Base-by-base conservation (phyloP, 2,329 filamentous ascomycete genomes). In the Xylariaceae sp. region DNA sequence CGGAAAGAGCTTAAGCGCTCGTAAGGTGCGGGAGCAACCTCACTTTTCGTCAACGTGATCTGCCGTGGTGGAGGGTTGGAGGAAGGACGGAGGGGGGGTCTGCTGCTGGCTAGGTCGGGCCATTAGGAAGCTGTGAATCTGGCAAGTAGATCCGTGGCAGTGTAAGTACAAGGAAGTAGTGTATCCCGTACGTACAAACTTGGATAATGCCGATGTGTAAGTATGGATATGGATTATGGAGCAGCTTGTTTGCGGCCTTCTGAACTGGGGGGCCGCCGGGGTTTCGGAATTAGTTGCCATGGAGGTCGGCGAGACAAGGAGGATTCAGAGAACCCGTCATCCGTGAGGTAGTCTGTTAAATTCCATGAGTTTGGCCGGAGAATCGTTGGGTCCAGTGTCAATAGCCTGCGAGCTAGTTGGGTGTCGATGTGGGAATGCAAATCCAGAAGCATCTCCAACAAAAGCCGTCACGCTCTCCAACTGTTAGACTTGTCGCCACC, bases 231-330 rank as follows among this genome's bases (percentile, higher is more conserved):
- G 23, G 23, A 30, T 30, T 30, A 30, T 30, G 23, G 23, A 30
- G 23, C 23, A 30, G 18, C 18, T 34, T 11, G 9, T 11, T 10
- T 49, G 56, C 57, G 50, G 56, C 66, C 67, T 68, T 67, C 68
- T 69, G 60, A 65, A 66, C 61, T 67, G 50, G 67, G 67, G 67
- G 61, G 41, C 59, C 64, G 54, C 56, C 17, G 48, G 48, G 17
- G 23, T 50, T 17, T 48, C 45, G 61, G 37, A 41, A 41, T 41
- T 13, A 41, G 37, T 10, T 13, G 9, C 37, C 64, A 61, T 58
- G 59, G 62, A 61, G 54, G 53, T 60, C 61, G 57, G 58, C 58
- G 56, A 41, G 61, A 57, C 9, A 10, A 9, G 9, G 44, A 59
- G 52, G 49, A 41, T n/a, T 41, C 48, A 50, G 52, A 41, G 51